Percentiles rank a stretch among this genome's conserved stretches.
Conservation (phyloP, 2,329 filamentous ascomycete genomes). For the Aspergillus oerlinghausenensis region DNA sequence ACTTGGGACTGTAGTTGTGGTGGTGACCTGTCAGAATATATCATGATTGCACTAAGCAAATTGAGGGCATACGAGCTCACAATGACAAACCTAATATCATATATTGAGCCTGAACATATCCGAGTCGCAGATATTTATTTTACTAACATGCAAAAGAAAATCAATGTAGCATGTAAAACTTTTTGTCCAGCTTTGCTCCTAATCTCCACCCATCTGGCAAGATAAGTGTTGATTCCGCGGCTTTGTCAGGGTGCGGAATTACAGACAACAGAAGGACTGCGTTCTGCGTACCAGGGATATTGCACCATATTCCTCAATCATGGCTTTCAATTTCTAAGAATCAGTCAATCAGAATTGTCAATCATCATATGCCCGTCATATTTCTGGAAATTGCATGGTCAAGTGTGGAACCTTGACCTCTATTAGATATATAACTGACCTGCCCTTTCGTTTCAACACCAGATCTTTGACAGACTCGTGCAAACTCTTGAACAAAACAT, state of each 20-base stretch:
- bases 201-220: not conserved
- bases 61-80: not conserved
- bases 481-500: not conserved
- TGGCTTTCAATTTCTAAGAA: not conserved
- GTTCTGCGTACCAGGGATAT: not conserved
- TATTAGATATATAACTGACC: not conserved
- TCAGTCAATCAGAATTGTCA: not conserved
- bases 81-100: not conserved
- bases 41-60: not conserved
- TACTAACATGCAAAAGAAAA: not conserved
- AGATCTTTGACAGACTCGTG: not conserved
- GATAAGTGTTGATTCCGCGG: conserved; percentile 7
- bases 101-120: not conserved
- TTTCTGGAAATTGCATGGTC: not conserved
- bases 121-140: not conserved
- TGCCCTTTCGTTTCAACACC: not conserved
- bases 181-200: not conserved
- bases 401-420: not conserved
- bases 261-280: not conserved
- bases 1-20: not conserved
- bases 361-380: not conserved
- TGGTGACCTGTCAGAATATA: not conserved
- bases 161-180: not conserved
- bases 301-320: not conserved
- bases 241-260: conserved; percentile 18